Conservation (phyloP, 305 asterid species). For the Fraxinus dipetala region DNA sequence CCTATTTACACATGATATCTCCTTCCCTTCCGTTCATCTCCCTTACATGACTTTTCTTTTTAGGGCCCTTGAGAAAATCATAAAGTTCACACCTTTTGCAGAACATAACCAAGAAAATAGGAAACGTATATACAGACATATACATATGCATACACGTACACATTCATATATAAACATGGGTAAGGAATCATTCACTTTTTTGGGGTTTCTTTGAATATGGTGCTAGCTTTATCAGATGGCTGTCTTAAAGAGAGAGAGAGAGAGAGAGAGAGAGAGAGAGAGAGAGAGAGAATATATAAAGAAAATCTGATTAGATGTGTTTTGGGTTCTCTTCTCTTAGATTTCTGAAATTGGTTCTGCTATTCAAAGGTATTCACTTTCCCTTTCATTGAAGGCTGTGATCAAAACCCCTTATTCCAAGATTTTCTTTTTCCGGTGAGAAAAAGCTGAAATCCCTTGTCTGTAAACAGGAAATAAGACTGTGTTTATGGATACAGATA, state of each 20-base stretch:
- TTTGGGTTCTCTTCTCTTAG: slow-evolving; percentile 43
- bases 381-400: slow-evolving; percentile 52
- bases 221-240: slow-evolving; percentile 51
- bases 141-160: slow-evolving; percentile 15
- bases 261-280: too few species aligned
- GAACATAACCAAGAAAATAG: slow-evolving; percentile 5
- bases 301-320: slow-evolving; percentile 53
- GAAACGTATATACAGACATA: not conserved
- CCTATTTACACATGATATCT: slow-evolving; percentile 28
- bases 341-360: slow-evolving; percentile 31
- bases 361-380: slow-evolving; percentile 52
- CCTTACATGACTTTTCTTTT: slow-evolving; percentile 23
- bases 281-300: slow-evolving; percentile 27
- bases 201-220: slow-evolving; percentile 40
- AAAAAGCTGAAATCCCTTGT: slow-evolving; percentile 22
- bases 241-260: slow-evolving; percentile 18
- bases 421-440: slow-evolving; percentile 29
- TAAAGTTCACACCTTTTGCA: not conserved
- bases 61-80: slow-evolving; percentile 16
- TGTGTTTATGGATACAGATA: not conserved
- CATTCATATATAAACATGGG: slow-evolving; percentile 22
- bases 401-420: slow-evolving; percentile 37
- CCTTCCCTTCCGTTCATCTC: slow-evolving; percentile 26
- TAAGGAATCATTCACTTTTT: slow-evolving; percentile 23
- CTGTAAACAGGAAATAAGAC: slow-evolving; percentile 15